Evolutionary conservation across 345 rosid genomes (phyloP).

Genomic region (Lenwebbia sp.): DNA sequence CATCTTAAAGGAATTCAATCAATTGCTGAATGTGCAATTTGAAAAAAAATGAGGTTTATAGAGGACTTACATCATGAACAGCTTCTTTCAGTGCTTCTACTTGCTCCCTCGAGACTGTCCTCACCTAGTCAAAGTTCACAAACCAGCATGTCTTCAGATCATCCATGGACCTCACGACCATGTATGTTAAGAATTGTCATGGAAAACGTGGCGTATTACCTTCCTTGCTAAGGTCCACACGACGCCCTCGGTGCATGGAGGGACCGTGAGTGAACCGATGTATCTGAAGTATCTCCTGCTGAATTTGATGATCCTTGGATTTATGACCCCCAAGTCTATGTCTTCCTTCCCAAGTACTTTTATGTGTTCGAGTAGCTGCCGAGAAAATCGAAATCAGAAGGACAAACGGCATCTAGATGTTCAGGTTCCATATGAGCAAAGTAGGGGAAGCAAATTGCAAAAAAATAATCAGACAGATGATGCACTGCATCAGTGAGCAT

Average conservation of each 20-base stretch:
- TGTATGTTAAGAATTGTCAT: background rate
- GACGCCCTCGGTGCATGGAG: constrained; percentile 75
- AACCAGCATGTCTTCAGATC: background rate
- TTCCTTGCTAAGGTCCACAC: constrained; percentile 48
- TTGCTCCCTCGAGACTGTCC: constrained; percentile 59
- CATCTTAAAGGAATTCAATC: background rate
- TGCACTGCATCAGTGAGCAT: background rate
- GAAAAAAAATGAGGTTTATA: too few species aligned
- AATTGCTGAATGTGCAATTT: background rate
- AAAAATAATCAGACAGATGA: background rate
- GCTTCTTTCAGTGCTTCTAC: constrained; percentile 27
- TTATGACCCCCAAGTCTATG: constrained; percentile 19
- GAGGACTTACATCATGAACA: constrained; percentile 38
- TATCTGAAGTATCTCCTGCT: constrained; percentile 54
- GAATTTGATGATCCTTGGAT: constrained; percentile 39
- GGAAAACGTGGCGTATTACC: constrained; percentile 9
- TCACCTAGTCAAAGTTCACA: constrained; percentile 24
- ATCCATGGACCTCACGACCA: background rate
- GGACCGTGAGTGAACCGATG: constrained; percentile 55
- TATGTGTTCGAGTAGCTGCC: constrained; percentile 35
- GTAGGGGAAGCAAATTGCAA: background rate
- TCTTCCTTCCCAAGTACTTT: constrained; percentile 4
- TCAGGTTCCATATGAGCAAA: background rate
- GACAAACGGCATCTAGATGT: background rate
- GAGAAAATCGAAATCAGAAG: background rate